Evolutionary conservation across 2,329 filamentous ascomycete species (phyloP), one percentile per base, ranked within the genome.

Genomic region (Paecilomyces dactylethromorphus): DNA sequence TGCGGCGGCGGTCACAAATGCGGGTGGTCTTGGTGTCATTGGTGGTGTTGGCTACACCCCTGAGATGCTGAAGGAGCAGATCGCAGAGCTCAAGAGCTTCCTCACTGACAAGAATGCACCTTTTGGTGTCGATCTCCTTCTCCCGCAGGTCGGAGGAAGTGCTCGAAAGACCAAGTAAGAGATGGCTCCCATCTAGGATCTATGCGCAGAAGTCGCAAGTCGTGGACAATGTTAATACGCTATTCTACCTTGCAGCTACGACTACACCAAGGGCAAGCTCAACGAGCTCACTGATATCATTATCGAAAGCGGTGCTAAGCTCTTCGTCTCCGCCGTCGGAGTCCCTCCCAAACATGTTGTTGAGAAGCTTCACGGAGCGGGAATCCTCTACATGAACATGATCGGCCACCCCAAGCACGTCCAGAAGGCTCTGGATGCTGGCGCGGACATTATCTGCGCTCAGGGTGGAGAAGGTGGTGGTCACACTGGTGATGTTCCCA

Each of bases 341-440:
- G 89, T 97, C 26, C 92, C 94, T 51, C 91, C 94, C 66, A 91
- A 90, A 78, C 81, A 84, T 67, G 88, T 97, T 60, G 92, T 99
- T 70, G 92, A 97, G 65, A 89, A 85, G 73, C 87, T 99, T 53
- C 94, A 99, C 84, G 84, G 86, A 72, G 81, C 86, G 70, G 92
- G 92, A 66, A 85, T 99, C 67, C 84, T 96, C 66, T 96, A 95
- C 84, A 97, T 97, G 94, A 99, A 99, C 87, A 99, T 99, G 94
- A 92, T 99, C 74, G 94, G 94, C 66, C 94, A 99, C 84, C 93
- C 94, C 72, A 99, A 99, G 87, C 94, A 99, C 81, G 93, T 96
- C 64, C 85, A 91, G 79, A 99, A 97, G 84, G 95, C 91, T 78
- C 84, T 99, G 63, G 91, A 93, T 55, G 84, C 92, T 60, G 94